These are phyloP conservation scores for Theobroma cacao DNA, from an alignment of 345 rosid genomes.

Conservation along the genomic window DNA sequence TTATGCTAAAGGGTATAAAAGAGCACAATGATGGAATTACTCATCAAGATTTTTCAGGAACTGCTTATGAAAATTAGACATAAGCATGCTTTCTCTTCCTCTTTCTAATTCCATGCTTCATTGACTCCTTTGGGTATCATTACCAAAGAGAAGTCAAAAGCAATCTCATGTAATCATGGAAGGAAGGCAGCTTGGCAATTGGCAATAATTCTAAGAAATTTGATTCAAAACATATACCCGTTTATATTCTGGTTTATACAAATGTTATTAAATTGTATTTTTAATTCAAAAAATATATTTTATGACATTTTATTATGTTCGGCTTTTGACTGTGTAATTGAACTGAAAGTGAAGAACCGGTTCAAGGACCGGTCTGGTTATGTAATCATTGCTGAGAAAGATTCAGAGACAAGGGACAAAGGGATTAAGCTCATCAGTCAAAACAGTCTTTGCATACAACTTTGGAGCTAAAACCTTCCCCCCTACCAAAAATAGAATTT, in stretches of 20 bases:
- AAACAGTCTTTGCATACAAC: not conserved
- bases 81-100: not conserved
- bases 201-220: no score
- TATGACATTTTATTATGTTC: no score
- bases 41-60: no score
- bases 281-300: no score
- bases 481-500: not conserved
- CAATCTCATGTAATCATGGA: not conserved
- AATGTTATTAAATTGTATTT: no score
- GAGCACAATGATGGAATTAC: not conserved
- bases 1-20: not conserved
- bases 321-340: no score
- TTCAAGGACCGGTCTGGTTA: no score
- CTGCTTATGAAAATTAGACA: not conserved
- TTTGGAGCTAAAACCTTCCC: not conserved
- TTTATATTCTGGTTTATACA: no score
- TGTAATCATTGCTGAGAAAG: not conserved
- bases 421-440: not conserved
- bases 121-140: not conserved
- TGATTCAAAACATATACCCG: no score
- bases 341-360: no score
- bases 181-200: not conserved
- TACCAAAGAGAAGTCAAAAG: not conserved
- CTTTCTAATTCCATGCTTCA: not conserved
- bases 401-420: not conserved